These are phyloP conservation scores for Juncus effusus DNA, from an alignment of 176 grass and related monocot species.

Conservation along the genomic window DNA sequence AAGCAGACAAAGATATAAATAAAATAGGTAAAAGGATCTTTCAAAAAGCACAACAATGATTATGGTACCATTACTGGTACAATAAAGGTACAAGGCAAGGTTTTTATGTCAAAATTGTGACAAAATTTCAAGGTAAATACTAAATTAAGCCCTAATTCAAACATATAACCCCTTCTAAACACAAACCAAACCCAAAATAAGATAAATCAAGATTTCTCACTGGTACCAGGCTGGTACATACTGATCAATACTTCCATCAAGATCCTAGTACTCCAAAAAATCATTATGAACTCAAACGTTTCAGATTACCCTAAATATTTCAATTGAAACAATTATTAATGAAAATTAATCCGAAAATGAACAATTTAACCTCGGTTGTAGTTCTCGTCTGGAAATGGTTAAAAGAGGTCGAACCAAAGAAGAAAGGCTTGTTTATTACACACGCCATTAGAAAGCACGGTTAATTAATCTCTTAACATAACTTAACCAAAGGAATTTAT, in stretches of 20 bases:
- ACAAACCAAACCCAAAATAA: background rate
- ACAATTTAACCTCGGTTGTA: background rate
- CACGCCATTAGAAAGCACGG: conserved; percentile 8
- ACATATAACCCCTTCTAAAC: background rate
- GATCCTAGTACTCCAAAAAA: background rate
- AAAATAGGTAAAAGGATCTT: background rate
- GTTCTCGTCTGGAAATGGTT: conserved; percentile 1
- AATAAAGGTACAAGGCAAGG: too few relatives aligned
- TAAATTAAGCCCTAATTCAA: background rate
- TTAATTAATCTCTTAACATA: too few relatives aligned
- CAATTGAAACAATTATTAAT: too few relatives aligned
- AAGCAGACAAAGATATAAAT: background rate
- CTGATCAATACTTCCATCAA: background rate
- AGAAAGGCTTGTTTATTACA: conserved; percentile 13
- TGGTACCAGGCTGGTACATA: background rate
- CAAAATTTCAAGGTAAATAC: background rate
- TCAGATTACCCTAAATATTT: too few relatives aligned
- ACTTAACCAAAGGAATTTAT: too few relatives aligned
- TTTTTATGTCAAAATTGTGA: too few relatives aligned
- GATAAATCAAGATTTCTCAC: background rate
- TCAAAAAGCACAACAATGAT: background rate
- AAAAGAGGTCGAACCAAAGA: background rate
- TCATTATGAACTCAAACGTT: background rate
- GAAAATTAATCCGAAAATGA: too few relatives aligned
- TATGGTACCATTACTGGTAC: too few relatives aligned